A percentile compares a stretch with the other conserved stretches of the same genome.
Conservation (phyloP, 257 asterid genomes). For the Nyctanthes arbortristis region DNA sequence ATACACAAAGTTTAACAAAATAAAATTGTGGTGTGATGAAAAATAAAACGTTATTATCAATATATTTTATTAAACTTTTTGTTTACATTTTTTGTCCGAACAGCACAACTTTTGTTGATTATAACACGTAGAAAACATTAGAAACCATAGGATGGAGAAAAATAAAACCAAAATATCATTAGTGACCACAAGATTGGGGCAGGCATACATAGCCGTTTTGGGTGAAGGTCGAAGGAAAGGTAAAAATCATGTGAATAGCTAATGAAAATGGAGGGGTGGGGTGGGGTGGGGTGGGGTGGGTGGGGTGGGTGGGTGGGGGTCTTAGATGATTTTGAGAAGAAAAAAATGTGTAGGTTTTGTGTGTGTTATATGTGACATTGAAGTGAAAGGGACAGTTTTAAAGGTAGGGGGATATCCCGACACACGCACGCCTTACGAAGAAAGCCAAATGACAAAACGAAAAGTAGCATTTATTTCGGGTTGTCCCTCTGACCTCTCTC, state of each 20-base stretch:
- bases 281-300: no score
- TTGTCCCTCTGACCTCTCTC: constrained; percentile 75
- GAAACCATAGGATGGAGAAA: no score
- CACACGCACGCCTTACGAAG: constrained; percentile 76
- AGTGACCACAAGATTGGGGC: no score
- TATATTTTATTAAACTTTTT: no score
- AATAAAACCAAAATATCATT: no score
- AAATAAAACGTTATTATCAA: no score
- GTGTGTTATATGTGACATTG: constrained; percentile 25
- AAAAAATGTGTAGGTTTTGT: neutral
- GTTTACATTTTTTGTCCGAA: no score
- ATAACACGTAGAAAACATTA: no score
- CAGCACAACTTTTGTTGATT: no score
- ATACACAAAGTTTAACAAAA: no score
- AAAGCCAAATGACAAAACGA: constrained; percentile 48
- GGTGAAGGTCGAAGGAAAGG: neutral
- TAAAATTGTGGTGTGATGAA: no score
- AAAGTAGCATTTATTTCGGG: constrained; percentile 90
- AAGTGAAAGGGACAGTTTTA: constrained; percentile 64
- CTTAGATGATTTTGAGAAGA: neutral
- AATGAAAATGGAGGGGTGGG: neutral
- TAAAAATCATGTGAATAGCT: neutral
- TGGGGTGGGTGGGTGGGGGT: neutral
- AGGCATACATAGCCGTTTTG: neutral
- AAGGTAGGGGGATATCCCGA: constrained; percentile 84